Percentiles rank a stretch among this genome's conserved stretches.
These are phyloP conservation scores for Hydrangea macrophylla DNA, from an alignment of 148 eudicot genomes.

Conservation along the genomic window DNA sequence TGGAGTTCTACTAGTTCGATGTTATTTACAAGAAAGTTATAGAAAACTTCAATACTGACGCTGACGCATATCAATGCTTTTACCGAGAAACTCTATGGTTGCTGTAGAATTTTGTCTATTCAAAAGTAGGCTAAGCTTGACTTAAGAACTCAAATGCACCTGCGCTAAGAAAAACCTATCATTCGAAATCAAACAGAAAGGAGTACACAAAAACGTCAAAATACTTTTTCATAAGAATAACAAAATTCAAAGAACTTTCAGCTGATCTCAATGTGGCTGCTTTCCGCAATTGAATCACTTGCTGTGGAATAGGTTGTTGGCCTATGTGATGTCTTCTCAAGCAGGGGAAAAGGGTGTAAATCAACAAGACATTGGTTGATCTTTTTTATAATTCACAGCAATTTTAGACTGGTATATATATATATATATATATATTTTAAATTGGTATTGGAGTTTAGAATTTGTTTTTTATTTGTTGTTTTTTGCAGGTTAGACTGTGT, in stretches of 20 bases:
- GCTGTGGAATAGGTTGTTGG: no score
- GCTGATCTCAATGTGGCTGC: neutral
- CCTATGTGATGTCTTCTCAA: neutral
- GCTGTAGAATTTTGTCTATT: neutral
- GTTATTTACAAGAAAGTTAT: neutral
- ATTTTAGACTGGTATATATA: neutral
- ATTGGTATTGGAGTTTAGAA: neutral
- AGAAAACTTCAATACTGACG: neutral
- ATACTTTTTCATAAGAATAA: neutral
- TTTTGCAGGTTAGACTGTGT: conserved; percentile 62
- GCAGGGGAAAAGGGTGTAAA: neutral
- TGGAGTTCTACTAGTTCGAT: no score
- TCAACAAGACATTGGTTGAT: neutral
- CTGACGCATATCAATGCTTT: neutral
- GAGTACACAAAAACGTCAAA: neutral
- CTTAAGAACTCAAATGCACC: neutral
- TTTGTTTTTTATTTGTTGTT: neutral
- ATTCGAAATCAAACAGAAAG: neutral
- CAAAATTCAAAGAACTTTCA: neutral
- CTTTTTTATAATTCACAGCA: neutral
- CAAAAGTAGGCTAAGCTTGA: neutral
- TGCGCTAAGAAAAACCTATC: neutral
- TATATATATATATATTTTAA: neutral
- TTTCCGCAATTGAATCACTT: neutral
- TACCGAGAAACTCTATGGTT: no score